phyloP scores from a whole-genome alignment of 768 basidiomycete species.

The Boletellus ananas region DNA sequence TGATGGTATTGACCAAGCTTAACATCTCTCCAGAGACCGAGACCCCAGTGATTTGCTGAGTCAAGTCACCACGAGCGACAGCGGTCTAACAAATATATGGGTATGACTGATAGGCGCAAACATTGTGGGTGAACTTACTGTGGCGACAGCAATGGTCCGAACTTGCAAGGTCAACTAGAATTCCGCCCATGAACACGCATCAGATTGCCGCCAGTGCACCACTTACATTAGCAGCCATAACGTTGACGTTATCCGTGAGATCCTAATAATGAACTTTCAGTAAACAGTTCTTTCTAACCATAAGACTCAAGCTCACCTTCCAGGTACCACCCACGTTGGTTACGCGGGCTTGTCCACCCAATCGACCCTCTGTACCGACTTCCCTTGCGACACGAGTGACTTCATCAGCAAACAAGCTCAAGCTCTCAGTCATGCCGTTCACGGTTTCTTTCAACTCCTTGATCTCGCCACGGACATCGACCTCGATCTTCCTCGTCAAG shows the following conservation, averaged over 20 bases:
- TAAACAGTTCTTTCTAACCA: neutral
- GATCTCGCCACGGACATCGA: constrained; percentile 91
- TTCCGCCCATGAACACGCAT: constrained; percentile 2
- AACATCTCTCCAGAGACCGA: constrained; percentile 95
- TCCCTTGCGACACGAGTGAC: constrained; percentile 87
- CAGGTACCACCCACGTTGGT: constrained; percentile 95
- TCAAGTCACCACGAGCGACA: constrained; percentile 90
- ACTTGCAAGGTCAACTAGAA: constrained; percentile 85
- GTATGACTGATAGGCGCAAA: neutral
- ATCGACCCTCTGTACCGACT: constrained; percentile 93
- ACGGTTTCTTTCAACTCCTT: constrained; percentile 87
- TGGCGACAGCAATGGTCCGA: constrained; percentile 88
- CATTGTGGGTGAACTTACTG: constrained; percentile 45
- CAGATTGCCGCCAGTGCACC: neutral
- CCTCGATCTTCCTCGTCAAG: constrained; percentile 88
- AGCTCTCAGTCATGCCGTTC: constrained; percentile 89
- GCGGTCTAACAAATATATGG: constrained; percentile 54
- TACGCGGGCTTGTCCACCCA: constrained; percentile 93
- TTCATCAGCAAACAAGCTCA: constrained; percentile 84
- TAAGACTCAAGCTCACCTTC: constrained; percentile 48
- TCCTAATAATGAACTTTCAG: constrained; percentile 41
- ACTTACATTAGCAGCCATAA: constrained; percentile 89
- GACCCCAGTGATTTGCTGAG: constrained; percentile 88
- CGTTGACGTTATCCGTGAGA: constrained; percentile 92
- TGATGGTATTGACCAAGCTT: constrained; percentile 96